Evolutionary conservation across 805 yeast species (phyloP).

Genomic region (Nakazawaea ernobii): DNA sequence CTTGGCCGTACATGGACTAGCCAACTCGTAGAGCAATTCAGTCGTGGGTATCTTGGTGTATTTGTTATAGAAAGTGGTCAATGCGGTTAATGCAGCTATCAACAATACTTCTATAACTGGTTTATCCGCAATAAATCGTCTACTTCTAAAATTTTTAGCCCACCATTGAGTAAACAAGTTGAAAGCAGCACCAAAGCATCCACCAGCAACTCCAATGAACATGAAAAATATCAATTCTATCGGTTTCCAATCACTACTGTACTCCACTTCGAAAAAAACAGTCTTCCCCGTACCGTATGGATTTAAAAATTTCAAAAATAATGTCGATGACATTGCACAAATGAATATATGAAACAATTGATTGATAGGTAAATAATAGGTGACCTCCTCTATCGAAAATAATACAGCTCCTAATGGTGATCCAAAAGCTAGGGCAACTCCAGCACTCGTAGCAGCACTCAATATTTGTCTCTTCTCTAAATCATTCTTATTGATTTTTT

Average conservation of each 20-base stretch:
- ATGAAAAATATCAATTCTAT: constrained; percentile 40
- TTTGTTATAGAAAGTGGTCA: constrained; percentile 41
- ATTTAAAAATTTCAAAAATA: constrained; percentile 45
- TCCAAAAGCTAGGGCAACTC: constrained; percentile 57
- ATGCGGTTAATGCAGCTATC: constrained; percentile 39
- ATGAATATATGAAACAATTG: constrained; percentile 50
- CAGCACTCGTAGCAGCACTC: constrained; percentile 53
- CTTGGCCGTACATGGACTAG: constrained; percentile 40
- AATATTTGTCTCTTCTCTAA: constrained; percentile 45
- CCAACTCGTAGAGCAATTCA: constrained; percentile 43
- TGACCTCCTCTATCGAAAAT: constrained; percentile 51
- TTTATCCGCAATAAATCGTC: constrained; percentile 25
- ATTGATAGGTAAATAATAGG: constrained; percentile 47
- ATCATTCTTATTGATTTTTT: constrained; percentile 41
- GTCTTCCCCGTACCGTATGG: constrained; percentile 59
- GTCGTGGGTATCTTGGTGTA: constrained; percentile 43
- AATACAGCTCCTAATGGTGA: constrained; percentile 56
- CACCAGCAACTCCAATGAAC: constrained; percentile 46
- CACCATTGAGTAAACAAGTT: constrained; percentile 43
- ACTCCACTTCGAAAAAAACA: constrained; percentile 46
- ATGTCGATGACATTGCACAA: constrained; percentile 48
- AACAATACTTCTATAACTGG: constrained; percentile 41
- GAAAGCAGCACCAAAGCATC: constrained; percentile 46
- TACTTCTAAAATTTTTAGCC: constrained; percentile 32
- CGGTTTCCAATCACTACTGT: constrained; percentile 46